Base-by-base conservation (phyloP, 2,329 filamentous ascomycete genomes). In the Stenocarpella maydis region DNA sequence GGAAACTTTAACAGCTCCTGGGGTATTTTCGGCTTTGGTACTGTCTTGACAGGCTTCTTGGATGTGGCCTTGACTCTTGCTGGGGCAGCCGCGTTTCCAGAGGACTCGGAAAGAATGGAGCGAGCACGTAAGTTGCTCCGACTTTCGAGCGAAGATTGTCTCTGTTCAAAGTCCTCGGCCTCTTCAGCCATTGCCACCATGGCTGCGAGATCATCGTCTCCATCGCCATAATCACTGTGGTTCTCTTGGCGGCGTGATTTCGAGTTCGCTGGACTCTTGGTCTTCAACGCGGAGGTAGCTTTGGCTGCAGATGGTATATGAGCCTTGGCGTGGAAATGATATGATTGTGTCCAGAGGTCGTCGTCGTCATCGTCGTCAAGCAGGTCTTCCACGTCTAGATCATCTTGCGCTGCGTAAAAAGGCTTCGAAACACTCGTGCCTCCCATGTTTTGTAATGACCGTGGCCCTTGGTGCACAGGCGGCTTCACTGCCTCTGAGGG, bases 1-100 rank as follows among this genome's bases (percentile, higher is more conserved):
- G 90, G 84, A 75, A 91, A 86, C 60, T 86, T 85, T 86, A 92
- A 91, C 74, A 87, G 78, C 65, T 86, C 82, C 1, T 83, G 77
- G 1, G 85, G 83, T 28, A 88, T 80, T 0, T 77, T 75, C 0
- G 78, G 71, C 65, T 79, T 80, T 2, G 75, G 71, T 24, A 76
- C 76, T 14, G 75, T 71, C 19, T 75, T 75, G 10, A 74, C 72
- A 7, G 67, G 65, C 15, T 74, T 80, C 60, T 77, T 80, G n/a
- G 76, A 74, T 9, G 72, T 47, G 69, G 74, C 70, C 71, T 75
- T 80, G 10, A 78, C 72, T 58, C 80, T 82, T 6, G 79, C 75
- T 10, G 74, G 47, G 14, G 74, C 73, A 14, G 69, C 73, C 7
- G 75, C 74, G 68, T 87, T 88, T 7, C 84, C 86, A 5, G 86